Evolutionary conservation across 768 basidiomycete genomes (phyloP).

Genomic region (Pholiota conissans): DNA sequence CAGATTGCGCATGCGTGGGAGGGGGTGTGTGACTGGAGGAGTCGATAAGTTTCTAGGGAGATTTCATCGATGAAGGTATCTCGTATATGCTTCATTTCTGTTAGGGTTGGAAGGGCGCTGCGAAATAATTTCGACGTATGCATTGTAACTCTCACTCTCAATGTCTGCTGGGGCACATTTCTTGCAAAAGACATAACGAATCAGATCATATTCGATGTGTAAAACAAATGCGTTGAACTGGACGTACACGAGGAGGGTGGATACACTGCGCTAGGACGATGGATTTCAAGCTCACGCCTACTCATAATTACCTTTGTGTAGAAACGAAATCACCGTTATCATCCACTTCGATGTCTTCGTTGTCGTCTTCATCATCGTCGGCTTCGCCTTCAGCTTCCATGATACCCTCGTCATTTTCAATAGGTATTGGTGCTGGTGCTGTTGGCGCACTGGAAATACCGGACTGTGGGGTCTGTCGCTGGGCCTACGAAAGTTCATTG

Average conservation of each 20-base stretch:
- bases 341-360: slow-evolving; percentile 29
- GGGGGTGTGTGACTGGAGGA: slow-evolving; percentile 23
- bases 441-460: background rate
- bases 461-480: slow-evolving; percentile 24
- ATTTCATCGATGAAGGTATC: too few species aligned
- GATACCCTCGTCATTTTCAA: slow-evolving; percentile 10
- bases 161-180: background rate
- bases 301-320: slow-evolving; percentile 39
- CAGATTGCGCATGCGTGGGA: slow-evolving; percentile 27
- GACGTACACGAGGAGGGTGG: too few species aligned
- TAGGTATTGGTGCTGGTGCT: slow-evolving; percentile 13
- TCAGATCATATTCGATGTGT: background rate
- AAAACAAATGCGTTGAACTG: background rate
- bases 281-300: too few species aligned
- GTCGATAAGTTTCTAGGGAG: background rate
- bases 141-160: background rate
- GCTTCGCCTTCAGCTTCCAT: slow-evolving; percentile 20
- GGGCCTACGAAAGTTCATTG: slow-evolving; percentile 25
- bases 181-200: background rate
- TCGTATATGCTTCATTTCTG: too few species aligned
- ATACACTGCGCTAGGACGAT: too few species aligned
- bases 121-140: too few species aligned
- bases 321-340: slow-evolving; percentile 34
- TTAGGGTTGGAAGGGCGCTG: too few species aligned
- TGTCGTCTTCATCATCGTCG: slow-evolving; percentile 18